A percentile compares a stretch with the other conserved stretches of the same genome.
Conservation (phyloP, 176 grass and related monocot genomes). For the Aegilops speltoides region DNA sequence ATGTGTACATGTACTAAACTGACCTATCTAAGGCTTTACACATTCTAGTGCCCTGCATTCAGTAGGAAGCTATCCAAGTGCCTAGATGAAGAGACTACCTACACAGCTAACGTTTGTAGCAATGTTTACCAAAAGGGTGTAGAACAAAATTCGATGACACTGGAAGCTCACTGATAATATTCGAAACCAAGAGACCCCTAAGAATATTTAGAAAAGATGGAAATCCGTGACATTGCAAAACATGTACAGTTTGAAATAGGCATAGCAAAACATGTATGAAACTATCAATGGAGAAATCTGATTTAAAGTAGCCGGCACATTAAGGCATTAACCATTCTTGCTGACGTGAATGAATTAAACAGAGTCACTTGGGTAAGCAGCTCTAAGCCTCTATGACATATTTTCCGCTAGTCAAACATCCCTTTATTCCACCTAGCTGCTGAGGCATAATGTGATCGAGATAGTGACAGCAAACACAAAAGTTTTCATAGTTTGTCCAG, state of each 20-base stretch:
- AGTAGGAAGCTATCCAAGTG: neutral
- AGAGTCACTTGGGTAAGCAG: neutral
- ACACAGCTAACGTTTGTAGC: neutral
- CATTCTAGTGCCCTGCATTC: neutral
- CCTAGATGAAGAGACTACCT: neutral
- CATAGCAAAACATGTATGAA: neutral
- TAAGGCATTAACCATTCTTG: neutral
- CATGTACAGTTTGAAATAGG: neutral
- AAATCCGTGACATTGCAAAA: neutral
- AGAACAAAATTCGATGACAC: neutral
- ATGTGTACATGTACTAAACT: neutral
- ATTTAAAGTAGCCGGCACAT: neutral
- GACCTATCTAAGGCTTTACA: neutral
- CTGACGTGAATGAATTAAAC: neutral
- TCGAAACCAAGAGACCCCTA: neutral
- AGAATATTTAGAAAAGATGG: neutral
- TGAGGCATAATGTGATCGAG: neutral
- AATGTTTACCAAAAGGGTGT: neutral
- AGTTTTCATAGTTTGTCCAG: neutral
- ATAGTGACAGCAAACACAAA: neutral
- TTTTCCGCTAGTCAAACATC: neutral
- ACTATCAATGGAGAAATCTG: neutral
- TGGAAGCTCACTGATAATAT: neutral
- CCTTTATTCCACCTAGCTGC: neutral
- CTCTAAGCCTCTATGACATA: neutral